Base-by-base conservation (phyloP, 192 early-diverging fungal species). In the Dimargaris cristalligena region DNA sequence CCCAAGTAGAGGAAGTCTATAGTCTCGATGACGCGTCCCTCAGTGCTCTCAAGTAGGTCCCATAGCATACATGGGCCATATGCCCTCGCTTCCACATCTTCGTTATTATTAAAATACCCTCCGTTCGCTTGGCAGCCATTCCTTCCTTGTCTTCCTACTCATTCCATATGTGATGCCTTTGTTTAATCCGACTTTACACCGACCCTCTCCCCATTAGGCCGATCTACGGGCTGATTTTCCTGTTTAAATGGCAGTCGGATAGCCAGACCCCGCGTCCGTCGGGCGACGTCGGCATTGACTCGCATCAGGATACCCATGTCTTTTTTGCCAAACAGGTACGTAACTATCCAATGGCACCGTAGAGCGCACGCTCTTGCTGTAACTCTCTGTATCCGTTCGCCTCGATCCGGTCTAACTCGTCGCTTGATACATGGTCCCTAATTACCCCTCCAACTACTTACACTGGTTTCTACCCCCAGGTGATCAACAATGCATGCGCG, bases 401-500 rank as follows among this genome's bases (percentile, higher is more conserved):
- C n/a, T n/a, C n/a, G n/a, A n/a, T n/a, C n/a, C n/a, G n/a, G n/a
- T n/a, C n/a, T n/a, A n/a, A n/a, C n/a, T n/a, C n/a, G n/a, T n/a
- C n/a, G n/a, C n/a, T n/a, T n/a, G n/a, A n/a, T n/a, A n/a, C n/a
- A n/a, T n/a, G n/a, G n/a, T n/a, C n/a, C n/a, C n/a, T n/a, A n/a
- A n/a, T n/a, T n/a, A n/a, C n/a, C n/a, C n/a, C n/a, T n/a, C n/a
- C n/a, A n/a, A n/a, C n/a, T n/a, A n/a, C n/a, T n/a, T n/a, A n/a
- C n/a, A n/a, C n/a, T n/a, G n/a, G n/a, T n/a, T n/a, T n/a, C 34
- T 49, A 56, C 25, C 31, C 65, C 16, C 80, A 89, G 70, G 77
- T 90, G 1, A 85, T 90, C 48, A 74, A 80, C 23, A 90, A 90
- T 70, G 88, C 88, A 0, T 90, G 88, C 55, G 88, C 88, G 31